Evolutionary conservation across 1,284 basidiomycete species (phyloP), one percentile per base, ranked within the genome.

Genomic region (Ceratobasidium sp.): DNA sequence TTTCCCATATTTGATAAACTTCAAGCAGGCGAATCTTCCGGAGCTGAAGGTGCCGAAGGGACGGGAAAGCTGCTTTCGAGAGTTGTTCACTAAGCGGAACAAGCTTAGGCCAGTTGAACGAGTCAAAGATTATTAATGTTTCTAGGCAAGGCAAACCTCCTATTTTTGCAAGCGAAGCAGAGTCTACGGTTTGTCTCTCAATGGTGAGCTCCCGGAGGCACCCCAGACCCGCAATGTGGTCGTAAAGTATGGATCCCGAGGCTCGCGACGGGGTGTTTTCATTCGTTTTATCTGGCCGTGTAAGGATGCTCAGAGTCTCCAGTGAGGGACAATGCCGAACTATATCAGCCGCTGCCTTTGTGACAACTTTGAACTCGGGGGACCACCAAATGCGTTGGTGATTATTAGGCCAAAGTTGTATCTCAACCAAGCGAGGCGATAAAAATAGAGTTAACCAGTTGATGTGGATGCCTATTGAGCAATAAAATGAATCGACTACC

Each of bases 131-230:
- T 8, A 34, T 41, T 9, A 59, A 18, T 23, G 30, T 30, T 23
- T 59, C 57, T n/a, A 59, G 57, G 23, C 3, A 12, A 28, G 59
- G 43, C 14, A 61, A 21, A 21, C 9, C 18, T 30, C 59, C 59
- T 3, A 61, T 43, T 26, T 16, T 28, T n/a, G 30, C 16, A 18
- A 61, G 41, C 26, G 28, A 16, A 1, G 45, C 41, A 8, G 2
- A 18, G 1, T n/a, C 5, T 10, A 61, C 8, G 43, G 10, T 9
- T 9, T 45, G 30, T 16, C 46, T 30, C 21, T 28, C 10, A 8
- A 75, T 93, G 92, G 75, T 96, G 94, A 41, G 98, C 85, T 78
- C 98, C 95, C 77, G 93, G n/a, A 61, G 39, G n/a, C 59, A 32
- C 26, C 26, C 16, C 59, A 61, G 26, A 21, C 5, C 28, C n/a